Evolutionary conservation across 139 green algal genomes (phyloP).

Genomic region (Deuterostichococcus epilithicus): DNA sequence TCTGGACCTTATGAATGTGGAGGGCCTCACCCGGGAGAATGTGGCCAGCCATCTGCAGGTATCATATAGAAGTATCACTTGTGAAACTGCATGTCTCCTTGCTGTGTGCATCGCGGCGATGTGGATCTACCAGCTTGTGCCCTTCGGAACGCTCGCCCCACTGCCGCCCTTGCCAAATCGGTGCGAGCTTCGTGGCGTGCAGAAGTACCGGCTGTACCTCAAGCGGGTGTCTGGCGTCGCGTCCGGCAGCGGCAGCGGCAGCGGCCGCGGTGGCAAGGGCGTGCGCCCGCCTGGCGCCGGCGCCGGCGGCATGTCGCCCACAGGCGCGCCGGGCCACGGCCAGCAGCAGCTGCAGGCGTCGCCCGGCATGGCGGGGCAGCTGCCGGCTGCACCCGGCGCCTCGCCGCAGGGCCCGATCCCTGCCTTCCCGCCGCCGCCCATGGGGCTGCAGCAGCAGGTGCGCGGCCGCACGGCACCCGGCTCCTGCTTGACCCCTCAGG

Average conservation of each 20-base stretch:
- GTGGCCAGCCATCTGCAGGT: constrained; percentile 88
- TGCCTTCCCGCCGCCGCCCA: neutral
- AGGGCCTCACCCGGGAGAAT: constrained; percentile 92
- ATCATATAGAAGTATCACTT: neutral
- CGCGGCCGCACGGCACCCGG: no score
- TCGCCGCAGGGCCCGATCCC: neutral
- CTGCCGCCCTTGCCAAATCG: no score
- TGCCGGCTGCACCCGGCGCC: no score
- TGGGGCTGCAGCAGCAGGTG: neutral
- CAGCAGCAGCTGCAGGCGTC: neutral
- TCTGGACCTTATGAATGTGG: constrained; percentile 92
- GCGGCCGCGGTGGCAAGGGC: constrained; percentile 3
- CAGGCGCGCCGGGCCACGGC: constrained; percentile 1
- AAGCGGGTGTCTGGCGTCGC: constrained; percentile 61
- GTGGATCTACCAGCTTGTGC: no score
- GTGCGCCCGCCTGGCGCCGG: neutral
- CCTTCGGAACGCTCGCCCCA: neutral
- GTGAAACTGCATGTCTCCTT: neutral
- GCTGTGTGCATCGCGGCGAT: neutral
- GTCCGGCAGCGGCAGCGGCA: neutral
- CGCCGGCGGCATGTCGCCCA: neutral
- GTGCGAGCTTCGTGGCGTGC: constrained; percentile 27
- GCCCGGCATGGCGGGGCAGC: neutral
- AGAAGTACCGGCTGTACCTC: constrained; percentile 95
- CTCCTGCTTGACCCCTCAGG: no score